Evolutionary conservation across 140 eudicot genomes (phyloP).

Genomic region (Bidens hawaiensis): DNA sequence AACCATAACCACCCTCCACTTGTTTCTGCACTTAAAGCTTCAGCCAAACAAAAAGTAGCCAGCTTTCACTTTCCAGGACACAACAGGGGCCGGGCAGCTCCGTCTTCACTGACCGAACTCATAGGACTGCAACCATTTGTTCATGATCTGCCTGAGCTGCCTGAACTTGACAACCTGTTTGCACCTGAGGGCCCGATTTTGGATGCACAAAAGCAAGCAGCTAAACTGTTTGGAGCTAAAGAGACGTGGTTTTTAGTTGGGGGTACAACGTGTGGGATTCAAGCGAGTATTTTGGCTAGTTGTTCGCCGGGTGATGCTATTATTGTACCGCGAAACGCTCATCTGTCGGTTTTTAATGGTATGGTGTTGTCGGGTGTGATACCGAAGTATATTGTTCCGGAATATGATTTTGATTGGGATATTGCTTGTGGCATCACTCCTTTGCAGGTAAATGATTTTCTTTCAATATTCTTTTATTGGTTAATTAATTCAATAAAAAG

Average conservation of each 20-base stretch:
- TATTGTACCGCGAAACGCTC: conserved; percentile 71
- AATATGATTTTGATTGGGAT: conserved; percentile 71
- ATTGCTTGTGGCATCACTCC: conserved; percentile 60
- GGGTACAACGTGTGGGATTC: conserved; percentile 89
- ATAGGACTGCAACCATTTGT: conserved; percentile 52
- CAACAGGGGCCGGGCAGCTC: conserved; percentile 82
- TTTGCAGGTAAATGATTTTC: conserved; percentile 48
- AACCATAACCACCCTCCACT: conserved; percentile 46
- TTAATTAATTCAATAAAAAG: no score
- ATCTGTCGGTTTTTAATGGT: conserved; percentile 62
- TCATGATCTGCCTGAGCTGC: conserved; percentile 72
- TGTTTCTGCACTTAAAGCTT: conserved; percentile 63
- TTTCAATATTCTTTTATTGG: neutral
- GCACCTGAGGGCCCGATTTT: conserved; percentile 76
- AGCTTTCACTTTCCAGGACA: conserved; percentile 95
- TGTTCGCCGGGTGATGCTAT: conserved; percentile 76
- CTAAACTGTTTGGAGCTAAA: conserved; percentile 74
- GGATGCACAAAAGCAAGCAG: conserved; percentile 78
- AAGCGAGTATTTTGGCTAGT: conserved; percentile 81
- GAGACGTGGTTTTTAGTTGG: conserved; percentile 97
- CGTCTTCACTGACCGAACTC: conserved; percentile 47
- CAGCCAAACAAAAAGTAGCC: conserved; percentile 63
- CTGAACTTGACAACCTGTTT: conserved; percentile 78
- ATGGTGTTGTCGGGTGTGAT: conserved; percentile 72
- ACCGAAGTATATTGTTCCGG: conserved; percentile 66